These are phyloP conservation scores for Macrophomina pseudophaseolina DNA, from an alignment of 2,329 filamentous ascomycete genomes.

Conservation along the genomic window DNA sequence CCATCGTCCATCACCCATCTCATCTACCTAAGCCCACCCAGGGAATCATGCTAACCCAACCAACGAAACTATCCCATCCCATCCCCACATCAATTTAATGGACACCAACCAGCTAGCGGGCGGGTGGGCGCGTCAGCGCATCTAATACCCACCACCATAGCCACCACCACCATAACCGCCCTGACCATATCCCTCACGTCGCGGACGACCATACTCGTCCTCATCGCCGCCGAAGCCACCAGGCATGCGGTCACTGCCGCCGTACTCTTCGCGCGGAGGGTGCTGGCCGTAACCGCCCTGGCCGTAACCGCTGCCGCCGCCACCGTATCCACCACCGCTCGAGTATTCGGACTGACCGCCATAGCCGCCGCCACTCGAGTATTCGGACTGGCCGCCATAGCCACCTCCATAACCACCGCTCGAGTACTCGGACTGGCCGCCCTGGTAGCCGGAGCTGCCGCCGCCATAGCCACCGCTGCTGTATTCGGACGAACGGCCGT, in stretches of 20 bases:
- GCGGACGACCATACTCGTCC: slow-evolving; percentile 25
- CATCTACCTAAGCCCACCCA: no score
- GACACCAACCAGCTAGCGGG: no score
- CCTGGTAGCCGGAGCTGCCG: slow-evolving; percentile 28
- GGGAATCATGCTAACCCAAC: no score
- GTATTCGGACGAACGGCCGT: slow-evolving; percentile 2
- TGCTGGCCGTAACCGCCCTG: slow-evolving; percentile 27
- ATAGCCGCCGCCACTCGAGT: slow-evolving; percentile 6
- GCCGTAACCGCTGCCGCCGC: slow-evolving; percentile 28
- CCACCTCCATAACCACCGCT: slow-evolving; percentile 26
- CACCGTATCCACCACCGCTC: slow-evolving; percentile 29
- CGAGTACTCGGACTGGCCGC: slow-evolving; percentile 3
- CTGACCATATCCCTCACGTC: slow-evolving; percentile 5
- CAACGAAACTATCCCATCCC: no score
- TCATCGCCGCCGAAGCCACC: slow-evolving; percentile 25
- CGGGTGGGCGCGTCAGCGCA: neutral
- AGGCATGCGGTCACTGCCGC: slow-evolving; percentile 12
- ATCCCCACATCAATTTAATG: no score
- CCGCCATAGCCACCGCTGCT: slow-evolving; percentile 23
- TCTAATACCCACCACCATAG: neutral
- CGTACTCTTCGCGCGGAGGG: slow-evolving; percentile 9
- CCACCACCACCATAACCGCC: slow-evolving; percentile 19
- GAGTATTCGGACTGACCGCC: slow-evolving; percentile 3
- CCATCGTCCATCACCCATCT: no score
- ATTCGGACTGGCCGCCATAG: slow-evolving; percentile 16